phyloP scores from a whole-genome alignment of 78 protist genomes.

The Andalucia godoyi region DNA sequence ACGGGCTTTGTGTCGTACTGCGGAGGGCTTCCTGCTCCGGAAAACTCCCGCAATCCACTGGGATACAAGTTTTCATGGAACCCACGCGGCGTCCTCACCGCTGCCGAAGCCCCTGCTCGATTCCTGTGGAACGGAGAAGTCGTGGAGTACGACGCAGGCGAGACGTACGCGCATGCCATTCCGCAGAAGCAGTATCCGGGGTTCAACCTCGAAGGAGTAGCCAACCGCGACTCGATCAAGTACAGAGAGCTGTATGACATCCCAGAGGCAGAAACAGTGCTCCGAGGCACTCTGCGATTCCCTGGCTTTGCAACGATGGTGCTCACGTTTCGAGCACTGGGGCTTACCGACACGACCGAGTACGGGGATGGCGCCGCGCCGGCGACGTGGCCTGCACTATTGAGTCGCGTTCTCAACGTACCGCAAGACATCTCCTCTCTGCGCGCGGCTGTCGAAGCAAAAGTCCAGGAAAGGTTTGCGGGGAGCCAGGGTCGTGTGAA shows the following conservation, averaged over 20 bases:
- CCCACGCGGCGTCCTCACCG: slow-evolving; percentile 60
- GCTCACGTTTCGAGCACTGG: background rate
- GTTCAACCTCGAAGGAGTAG: slow-evolving; percentile 28
- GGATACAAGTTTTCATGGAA: slow-evolving; percentile 68
- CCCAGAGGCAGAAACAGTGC: slow-evolving; percentile 18
- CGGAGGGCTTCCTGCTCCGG: slow-evolving; percentile 68
- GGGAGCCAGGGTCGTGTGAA: background rate
- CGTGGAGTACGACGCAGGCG: slow-evolving; percentile 21
- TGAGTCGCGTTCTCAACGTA: background rate
- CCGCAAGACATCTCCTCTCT: background rate
- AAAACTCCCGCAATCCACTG: slow-evolving; percentile 41
- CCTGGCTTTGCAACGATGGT: background rate
- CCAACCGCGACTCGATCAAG: slow-evolving; percentile 51
- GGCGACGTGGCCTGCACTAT: background rate
- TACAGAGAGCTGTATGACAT: slow-evolving; percentile 41
- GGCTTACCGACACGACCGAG: background rate
- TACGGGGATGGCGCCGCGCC: background rate
- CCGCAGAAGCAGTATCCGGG: slow-evolving; percentile 16
- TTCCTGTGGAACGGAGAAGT: slow-evolving; percentile 21
- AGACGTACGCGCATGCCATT: slow-evolving; percentile 19
- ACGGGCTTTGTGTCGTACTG: slow-evolving; percentile 43
- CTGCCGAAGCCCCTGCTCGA: slow-evolving; percentile 28
- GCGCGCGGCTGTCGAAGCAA: background rate
- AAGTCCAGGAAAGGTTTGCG: background rate
- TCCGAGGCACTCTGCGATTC: slow-evolving; percentile 59